Conservation (phyloP, 1,284 basidiomycete species). For the Apiotrichum laibachii region DNA sequence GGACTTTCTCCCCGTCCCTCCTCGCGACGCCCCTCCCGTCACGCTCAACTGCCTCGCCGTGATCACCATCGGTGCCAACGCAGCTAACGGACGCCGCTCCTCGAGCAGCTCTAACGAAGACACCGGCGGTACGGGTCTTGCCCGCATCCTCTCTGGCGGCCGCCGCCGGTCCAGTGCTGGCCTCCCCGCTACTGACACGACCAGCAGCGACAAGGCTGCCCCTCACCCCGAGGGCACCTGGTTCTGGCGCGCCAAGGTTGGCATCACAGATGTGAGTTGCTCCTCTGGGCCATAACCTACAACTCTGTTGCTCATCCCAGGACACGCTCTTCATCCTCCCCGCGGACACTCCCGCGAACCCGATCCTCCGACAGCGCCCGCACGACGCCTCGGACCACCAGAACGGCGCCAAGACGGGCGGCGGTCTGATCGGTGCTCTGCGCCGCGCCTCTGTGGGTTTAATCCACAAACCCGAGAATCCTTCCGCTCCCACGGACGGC, state of each 20-base stretch:
- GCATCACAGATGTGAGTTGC: slow-evolving; percentile 39
- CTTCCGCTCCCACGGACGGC: slow-evolving; percentile 8
- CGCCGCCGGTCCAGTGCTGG: slow-evolving; percentile 11
- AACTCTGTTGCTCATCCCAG: slow-evolving; percentile 16
- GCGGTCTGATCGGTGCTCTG: slow-evolving; percentile 38
- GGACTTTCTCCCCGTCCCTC: slow-evolving; percentile 34
- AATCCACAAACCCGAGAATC: neutral
- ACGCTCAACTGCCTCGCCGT: slow-evolving; percentile 42
- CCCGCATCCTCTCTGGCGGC: slow-evolving; percentile 36
- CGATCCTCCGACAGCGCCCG: slow-evolving; percentile 26
- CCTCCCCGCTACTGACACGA: neutral
- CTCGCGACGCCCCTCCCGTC: slow-evolving; percentile 29
- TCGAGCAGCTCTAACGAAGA: slow-evolving; percentile 26
- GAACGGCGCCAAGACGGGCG: slow-evolving; percentile 9
- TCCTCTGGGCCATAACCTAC: neutral
- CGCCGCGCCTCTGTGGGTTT: slow-evolving; percentile 17
- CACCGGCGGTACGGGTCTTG: slow-evolving; percentile 25
- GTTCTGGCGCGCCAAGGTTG: slow-evolving; percentile 47
- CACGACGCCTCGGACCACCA: slow-evolving; percentile 29
- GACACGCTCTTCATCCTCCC: slow-evolving; percentile 42
- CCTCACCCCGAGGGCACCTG: slow-evolving; percentile 31
- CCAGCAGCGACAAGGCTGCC: slow-evolving; percentile 18
- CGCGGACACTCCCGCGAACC: slow-evolving; percentile 35
- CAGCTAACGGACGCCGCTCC: slow-evolving; percentile 24
- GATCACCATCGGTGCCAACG: slow-evolving; percentile 29